Percentiles rank a stretch among this genome's conserved stretches.
phyloP scores from a whole-genome alignment of 1,139 yeast species.

The Lizanozyma gosingica region DNA sequence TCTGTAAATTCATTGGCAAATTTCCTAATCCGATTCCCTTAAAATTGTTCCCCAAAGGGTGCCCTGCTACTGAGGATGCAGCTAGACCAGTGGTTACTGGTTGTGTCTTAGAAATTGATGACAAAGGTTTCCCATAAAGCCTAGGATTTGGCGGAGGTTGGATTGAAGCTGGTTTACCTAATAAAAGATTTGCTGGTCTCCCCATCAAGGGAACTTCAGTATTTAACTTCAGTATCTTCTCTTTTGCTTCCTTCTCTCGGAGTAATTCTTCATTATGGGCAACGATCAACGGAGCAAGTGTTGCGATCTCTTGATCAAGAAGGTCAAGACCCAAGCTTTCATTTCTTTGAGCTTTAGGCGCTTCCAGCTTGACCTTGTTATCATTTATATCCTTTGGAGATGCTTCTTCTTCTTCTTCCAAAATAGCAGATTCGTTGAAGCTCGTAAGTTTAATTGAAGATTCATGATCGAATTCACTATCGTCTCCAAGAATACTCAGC shows the following conservation, averaged over 20 bases:
- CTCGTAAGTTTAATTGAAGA: conserved; percentile 14
- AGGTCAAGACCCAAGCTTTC: background rate
- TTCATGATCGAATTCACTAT: conserved; percentile 14
- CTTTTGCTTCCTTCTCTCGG: conserved; percentile 16
- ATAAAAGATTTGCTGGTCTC: conserved; percentile 28
- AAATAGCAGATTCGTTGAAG: conserved; percentile 22
- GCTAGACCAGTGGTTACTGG: conserved; percentile 7
- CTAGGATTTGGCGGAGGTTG: conserved; percentile 35
- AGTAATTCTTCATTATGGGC: conserved; percentile 24
- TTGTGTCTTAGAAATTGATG: conserved; percentile 1
- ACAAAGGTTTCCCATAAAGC: conserved; percentile 17
- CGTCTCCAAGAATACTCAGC: conserved; percentile 23
- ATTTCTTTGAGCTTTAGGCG: background rate
- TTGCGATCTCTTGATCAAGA: conserved; percentile 34
- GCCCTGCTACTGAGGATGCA: conserved; percentile 10
- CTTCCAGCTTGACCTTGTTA: conserved; percentile 16
- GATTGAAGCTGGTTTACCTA: conserved; percentile 41
- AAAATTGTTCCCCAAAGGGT: too few species aligned
- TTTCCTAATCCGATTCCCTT: conserved; percentile 9
- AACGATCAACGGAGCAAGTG: conserved; percentile 30
- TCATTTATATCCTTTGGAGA: conserved; percentile 12
- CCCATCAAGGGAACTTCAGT: conserved; percentile 26
- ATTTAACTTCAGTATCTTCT: conserved; percentile 11
- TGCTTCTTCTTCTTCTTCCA: conserved; percentile 30
- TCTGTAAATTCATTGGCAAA: conserved; percentile 7